A percentile compares a stretch with the other conserved stretches of the same genome.
phyloP scores from a whole-genome alignment of 768 basidiomycete genomes.

The Podaxis rugospora region DNA sequence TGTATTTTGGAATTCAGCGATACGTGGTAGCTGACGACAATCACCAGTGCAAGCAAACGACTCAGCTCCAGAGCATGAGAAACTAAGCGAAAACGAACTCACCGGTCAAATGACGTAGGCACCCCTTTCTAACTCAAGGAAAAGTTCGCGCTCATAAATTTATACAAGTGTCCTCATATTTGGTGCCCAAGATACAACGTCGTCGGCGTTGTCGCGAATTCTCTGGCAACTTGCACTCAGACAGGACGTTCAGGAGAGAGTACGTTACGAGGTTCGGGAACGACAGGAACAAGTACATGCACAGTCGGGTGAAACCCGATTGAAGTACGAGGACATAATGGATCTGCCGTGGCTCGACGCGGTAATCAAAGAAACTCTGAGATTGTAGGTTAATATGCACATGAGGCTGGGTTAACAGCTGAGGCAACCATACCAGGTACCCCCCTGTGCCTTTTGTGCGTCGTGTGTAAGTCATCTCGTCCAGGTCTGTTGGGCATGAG shows the following conservation, averaged over 20 bases:
- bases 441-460: slow-evolving; percentile 45
- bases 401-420: not conserved
- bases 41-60: slow-evolving; percentile 34
- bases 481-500: not conserved
- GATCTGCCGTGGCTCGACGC: slow-evolving; percentile 39
- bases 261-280: slow-evolving; percentile 32
- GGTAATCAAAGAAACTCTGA: slow-evolving; percentile 42
- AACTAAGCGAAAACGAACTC: slow-evolving; percentile 38
- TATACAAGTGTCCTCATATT: slow-evolving; percentile 39
- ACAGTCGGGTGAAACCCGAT: slow-evolving; percentile 15
- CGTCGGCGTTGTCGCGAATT: slow-evolving; percentile 38
- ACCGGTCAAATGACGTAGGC: slow-evolving; percentile 48
- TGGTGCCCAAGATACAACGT: slow-evolving; percentile 47
- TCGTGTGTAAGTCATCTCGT: slow-evolving; percentile 30
- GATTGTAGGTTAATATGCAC: slow-evolving; percentile 26
- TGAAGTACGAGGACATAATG: slow-evolving; percentile 33
- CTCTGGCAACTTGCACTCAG: slow-evolving; percentile 33
- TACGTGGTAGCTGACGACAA: not conserved
- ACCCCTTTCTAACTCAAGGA: not conserved
- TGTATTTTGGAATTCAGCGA: slow-evolving; percentile 14
- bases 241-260: slow-evolving; percentile 32
- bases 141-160: not conserved
- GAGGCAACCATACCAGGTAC: slow-evolving; percentile 23
- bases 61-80: slow-evolving; percentile 25
- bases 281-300: slow-evolving; percentile 14